Conservation (phyloP, 1,284 basidiomycete species). For the Cutaneotrichosporon daszewskae region DNA sequence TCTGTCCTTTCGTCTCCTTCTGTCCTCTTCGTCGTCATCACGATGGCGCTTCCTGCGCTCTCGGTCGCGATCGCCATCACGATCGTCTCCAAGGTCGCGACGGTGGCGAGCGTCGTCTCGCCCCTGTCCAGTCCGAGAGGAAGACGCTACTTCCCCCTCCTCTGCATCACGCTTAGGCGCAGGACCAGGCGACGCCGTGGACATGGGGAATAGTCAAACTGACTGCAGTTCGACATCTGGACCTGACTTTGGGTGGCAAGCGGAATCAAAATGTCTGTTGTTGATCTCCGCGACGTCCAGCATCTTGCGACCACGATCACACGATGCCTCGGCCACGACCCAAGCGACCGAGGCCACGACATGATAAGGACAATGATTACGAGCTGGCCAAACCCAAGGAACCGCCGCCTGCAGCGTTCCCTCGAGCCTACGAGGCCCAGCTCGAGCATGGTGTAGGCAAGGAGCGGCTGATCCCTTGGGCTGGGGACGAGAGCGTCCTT, state of each 20-base stretch:
- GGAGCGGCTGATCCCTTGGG: constrained; percentile 22
- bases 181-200: no score
- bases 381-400: not conserved
- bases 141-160: no score
- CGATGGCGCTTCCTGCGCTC: constrained; percentile 6
- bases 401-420: constrained; percentile 7
- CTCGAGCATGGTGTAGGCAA: constrained; percentile 17
- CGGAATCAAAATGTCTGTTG: constrained; percentile 7
- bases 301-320: no score
- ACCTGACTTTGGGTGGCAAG: constrained; percentile 3
- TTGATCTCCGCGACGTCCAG: no score
- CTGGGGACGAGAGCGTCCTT: constrained; percentile 24
- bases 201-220: no score
- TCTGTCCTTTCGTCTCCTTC: constrained; percentile 16
- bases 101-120: not conserved
- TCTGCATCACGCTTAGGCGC: not conserved
- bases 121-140: not conserved
- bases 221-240: not conserved
- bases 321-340: no score
- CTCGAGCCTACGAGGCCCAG: constrained; percentile 38
- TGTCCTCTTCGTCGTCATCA: constrained; percentile 10
- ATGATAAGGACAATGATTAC: no score
- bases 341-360: no score
- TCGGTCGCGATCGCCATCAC: constrained; percentile 13
- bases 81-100: no score